phyloP scores from a whole-genome alignment of 257 asterid species.

The Fraxinus excelsior region DNA sequence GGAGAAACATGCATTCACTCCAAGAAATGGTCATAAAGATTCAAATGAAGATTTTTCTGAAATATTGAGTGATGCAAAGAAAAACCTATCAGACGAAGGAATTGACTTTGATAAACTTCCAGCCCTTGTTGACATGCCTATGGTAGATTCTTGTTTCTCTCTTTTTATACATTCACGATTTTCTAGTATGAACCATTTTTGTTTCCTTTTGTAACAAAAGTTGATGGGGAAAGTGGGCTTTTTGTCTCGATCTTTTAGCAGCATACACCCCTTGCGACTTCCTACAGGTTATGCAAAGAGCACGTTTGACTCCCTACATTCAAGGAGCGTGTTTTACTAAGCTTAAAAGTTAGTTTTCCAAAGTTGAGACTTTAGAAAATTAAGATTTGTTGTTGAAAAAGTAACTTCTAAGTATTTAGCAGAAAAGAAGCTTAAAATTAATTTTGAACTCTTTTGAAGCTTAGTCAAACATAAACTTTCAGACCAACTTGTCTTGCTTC shows the following conservation, averaged over 20 bases:
- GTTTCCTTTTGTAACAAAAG: constrained; percentile 12
- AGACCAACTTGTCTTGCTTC: constrained; percentile 1
- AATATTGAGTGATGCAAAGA: constrained; percentile 32
- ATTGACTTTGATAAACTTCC: constrained; percentile 76
- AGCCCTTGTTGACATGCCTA: constrained; percentile 58
- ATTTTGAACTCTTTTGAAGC: neutral
- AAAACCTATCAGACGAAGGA: constrained; percentile 32
- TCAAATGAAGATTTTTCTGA: constrained; percentile 38
- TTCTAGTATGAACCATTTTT: constrained; percentile 1
- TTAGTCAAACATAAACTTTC: neutral
- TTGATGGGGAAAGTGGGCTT: neutral
- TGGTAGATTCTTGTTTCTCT: constrained; percentile 47
- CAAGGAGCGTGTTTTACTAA: neutral
- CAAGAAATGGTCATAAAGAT: constrained; percentile 43
- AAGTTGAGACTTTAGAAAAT: neutral
- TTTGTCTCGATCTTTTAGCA: neutral
- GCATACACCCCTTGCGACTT: neutral
- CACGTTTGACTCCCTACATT: neutral
- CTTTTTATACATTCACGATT: neutral
- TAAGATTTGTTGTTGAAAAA: neutral
- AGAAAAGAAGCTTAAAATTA: neutral
- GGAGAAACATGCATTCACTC: constrained; percentile 49
- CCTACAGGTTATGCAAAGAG: neutral
- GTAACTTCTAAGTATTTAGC: neutral
- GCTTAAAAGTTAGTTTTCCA: neutral